Evolutionary conservation across 306 rosid species (phyloP), one percentile per base, ranked within the genome.

Genomic region (Quercus alba): DNA sequence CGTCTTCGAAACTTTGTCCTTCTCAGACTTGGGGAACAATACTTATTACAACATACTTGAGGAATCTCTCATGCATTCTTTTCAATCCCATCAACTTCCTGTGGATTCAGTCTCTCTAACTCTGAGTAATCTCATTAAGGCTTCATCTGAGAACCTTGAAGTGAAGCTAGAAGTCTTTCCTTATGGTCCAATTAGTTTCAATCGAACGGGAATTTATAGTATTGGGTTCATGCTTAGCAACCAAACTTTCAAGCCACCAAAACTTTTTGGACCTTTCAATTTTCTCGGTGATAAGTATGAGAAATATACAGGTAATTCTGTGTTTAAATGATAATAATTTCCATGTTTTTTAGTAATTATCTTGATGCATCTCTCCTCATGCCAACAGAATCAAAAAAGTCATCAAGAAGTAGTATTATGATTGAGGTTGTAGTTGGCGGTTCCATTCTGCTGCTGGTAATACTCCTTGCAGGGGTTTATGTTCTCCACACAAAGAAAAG

Each of bases 211-310:
- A 13, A 41, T 79, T 26, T 61, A 55, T 1, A 52, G 12, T 6
- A 69, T 87, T 19, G 84, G 82, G 1, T 87, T 74, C 59, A 10
- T 68, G 25, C 78, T 87, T n/a, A 87, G 90, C 74, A 77, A 79
- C 79, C 90, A 81, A 69, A 78, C 82, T 46, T 75, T 51, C 79
- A 12, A 75, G 31, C 71, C 87, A 25, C 70, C 88, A 1, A 1
- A 0, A 1, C 0, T 0, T 12, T 87, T 75, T 56, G 90, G 90
- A 76, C 85, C 90, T 44, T 44, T 44, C 51, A 0, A 44, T 44
- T 44, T 44, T 44, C 0, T 44, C 3, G 13, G 51, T 44, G 51
- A 44, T 44, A 10, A 44, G 51, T 44, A 44, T 9, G 51, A 44
- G 51, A 44, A 44, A 44, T 44, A 44, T 10, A 10, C 13, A 44